Evolutionary conservation across 257 asterid genomes (phyloP).

Genomic region (Solanum virginianum): DNA sequence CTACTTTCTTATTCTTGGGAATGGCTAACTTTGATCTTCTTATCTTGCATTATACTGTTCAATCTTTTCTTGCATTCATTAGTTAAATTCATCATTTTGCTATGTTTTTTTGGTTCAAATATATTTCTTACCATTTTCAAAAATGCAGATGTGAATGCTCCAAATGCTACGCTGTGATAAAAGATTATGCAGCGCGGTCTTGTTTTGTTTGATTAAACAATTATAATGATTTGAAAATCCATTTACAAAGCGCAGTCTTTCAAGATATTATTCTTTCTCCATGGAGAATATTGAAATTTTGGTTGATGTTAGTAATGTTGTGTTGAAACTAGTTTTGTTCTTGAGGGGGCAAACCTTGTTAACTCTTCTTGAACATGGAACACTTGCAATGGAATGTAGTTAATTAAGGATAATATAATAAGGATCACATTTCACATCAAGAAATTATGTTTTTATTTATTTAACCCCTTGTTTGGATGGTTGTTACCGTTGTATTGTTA

Average conservation of each 20-base stretch:
- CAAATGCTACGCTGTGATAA: background rate
- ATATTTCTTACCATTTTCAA: background rate
- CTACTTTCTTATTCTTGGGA: background rate
- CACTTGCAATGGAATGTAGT: too few relatives aligned
- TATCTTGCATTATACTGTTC: background rate
- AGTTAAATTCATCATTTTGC: background rate
- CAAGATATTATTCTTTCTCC: background rate
- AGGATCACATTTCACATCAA: too few relatives aligned
- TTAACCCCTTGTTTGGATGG: too few relatives aligned
- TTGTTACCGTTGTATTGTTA: too few relatives aligned
- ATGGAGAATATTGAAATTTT: background rate
- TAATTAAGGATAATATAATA: too few relatives aligned
- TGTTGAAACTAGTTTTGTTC: too few relatives aligned
- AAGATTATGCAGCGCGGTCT: background rate
- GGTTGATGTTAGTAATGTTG: background rate
- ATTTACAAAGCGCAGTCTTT: background rate
- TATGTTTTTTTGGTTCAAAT: background rate
- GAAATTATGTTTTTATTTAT: too few relatives aligned
- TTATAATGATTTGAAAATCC: background rate
- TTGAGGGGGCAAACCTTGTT: too few relatives aligned
- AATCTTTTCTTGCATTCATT: background rate
- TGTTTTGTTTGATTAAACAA: background rate
- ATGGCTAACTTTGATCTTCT: background rate
- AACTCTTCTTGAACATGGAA: too few relatives aligned
- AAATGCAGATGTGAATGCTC: background rate